Base-by-base conservation (phyloP, 2,329 filamentous ascomycete species). In the Didymella lethalis region DNA sequence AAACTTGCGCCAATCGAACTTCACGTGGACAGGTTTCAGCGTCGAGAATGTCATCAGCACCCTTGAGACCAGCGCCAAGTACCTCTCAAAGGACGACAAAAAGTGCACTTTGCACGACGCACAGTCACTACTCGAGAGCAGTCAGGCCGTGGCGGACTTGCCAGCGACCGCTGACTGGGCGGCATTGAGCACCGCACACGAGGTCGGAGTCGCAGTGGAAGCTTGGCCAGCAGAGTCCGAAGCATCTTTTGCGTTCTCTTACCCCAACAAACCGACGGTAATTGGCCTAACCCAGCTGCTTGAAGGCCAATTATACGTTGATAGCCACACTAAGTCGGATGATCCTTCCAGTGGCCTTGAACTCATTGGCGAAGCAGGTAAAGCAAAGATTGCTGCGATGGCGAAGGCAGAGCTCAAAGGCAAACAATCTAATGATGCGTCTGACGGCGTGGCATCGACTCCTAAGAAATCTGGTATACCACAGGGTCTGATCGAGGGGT, bases 1-100 rank as follows among this genome's bases (percentile, higher is more conserved):
- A 54, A 97, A 97, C 69, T 76, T 97, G 44, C 86, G 92, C 18
- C 90, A 95, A 70, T 89, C 91, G 7, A 92, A 90, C 48, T 96
- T 97, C 71, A 96, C 94, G 75, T 93, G 91, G 78, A 89, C 89
- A 0, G 93, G 93, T 47, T 93, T 90, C 68, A 86, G 86, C 0
- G 76, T 80, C 0, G 78, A 82, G 0, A 87, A 93, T 55, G 85
- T 97, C 3, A 62, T 76, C 2, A 85, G 81, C 28, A 86, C 90
- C 0, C 75, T 95, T 0, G 82, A 90, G 28, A 88, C 87, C 32
- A 89, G 90, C 0, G 81, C 84, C 50, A 81, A 82, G 34, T 97
- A 97, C 67, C 71, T 96, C 12, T 74, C 78, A 1, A 86, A 90
- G 54, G 82, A 86, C 28, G 82, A 83, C 11, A 82, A 90, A 0